Evolutionary conservation across 192 early-diverging fungal genomes (phyloP), one percentile per base, ranked within the genome.

Genomic region (Linnemannia exigua): DNA sequence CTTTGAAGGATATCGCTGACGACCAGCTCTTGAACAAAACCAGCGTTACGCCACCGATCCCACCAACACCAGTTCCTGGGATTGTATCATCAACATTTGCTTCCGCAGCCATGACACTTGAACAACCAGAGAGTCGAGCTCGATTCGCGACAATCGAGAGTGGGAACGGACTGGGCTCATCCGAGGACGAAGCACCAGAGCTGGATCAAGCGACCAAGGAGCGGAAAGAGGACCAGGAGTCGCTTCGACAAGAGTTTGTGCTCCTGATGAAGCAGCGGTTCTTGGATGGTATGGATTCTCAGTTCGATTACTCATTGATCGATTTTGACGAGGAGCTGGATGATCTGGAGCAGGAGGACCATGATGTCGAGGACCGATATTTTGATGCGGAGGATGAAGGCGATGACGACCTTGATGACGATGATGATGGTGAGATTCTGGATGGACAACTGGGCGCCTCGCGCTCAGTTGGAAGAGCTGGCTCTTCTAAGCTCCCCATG

Each of bases 211-310:
- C 17, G 11, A 80, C 79, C 20, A 75, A 51, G 1, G 35, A 76
- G 5, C 77, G 79, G 8, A 86, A 86, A 37, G 84, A 80, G 51
- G 73, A 86, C 36, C 84, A 86, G n/a, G 74, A 86, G 19, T 58
- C 66, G 12, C 70, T 86, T 9, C 38, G 84, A 37, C 54, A 37
- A 9, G 84, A 86, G 25, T 86, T 80, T 68, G 84, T 86, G 16
- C n/a, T 86, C 54, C 36, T 86, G 78, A 86, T 86, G 84, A 86
- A 86, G 35, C 84, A 86, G 35, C 68, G 84, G 47, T 86, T 86
- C 47, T 76, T 86, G 75, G 84, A 86, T 48, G 84, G 84, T 37
- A 48, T 77, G 4, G 84, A 86, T 61, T 52, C 22, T 5, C 68
- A 77, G 16, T 86, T 86, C 73, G 84, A 86, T 28, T 86, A 86